Evolutionary conservation across 164 flowering plant genomes (phyloP).

Genomic region (Hamamelis virginiana): DNA sequence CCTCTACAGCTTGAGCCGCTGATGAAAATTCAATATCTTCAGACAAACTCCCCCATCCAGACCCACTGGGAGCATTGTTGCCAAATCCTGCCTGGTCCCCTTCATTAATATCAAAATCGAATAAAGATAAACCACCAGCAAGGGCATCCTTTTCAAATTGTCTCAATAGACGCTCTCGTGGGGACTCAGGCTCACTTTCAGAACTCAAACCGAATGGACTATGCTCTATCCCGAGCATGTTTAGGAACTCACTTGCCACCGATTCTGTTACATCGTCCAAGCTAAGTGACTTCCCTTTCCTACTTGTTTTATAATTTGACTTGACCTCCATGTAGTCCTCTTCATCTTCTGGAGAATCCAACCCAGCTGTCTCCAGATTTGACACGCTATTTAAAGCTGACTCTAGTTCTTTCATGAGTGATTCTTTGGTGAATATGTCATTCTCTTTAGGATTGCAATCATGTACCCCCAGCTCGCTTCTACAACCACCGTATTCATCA

Average conservation of each 20-base stretch:
- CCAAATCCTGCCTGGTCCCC: conserved; percentile 30
- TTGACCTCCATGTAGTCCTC: conserved; percentile 28
- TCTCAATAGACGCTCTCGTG: conserved; percentile 79
- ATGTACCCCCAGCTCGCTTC: conserved; percentile 16
- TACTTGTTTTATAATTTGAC: conserved; percentile 25
- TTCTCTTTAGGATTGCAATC: conserved; percentile 25
- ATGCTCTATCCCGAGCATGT: conserved; percentile 76
- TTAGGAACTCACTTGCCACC: conserved; percentile 80
- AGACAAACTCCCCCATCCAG: conserved; percentile 28
- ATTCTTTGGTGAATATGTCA: conserved; percentile 36
- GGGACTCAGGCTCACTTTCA: conserved; percentile 87
- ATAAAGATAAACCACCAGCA: conserved; percentile 48
- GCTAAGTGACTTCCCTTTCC: conserved; percentile 48
- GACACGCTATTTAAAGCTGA: conserved; percentile 43
- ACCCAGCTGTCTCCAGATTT: conserved; percentile 36
- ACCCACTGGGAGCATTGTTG: conserved; percentile 21
- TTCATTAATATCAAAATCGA: conserved; percentile 45
- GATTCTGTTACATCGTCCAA: conserved; percentile 66
- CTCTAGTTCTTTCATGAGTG: conserved; percentile 51
- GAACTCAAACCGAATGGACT: conserved; percentile 71
- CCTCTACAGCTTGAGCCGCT: conserved; percentile 37
- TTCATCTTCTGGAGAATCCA: conserved; percentile 40
- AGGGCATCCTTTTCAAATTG: conserved; percentile 85
- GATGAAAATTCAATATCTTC: conserved; percentile 50
- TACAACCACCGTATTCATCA: conserved; percentile 12